Evolutionary conservation across 495 filamentous ascomycete genomes (phyloP).

Genomic region (Apiosordaria backusii): DNA sequence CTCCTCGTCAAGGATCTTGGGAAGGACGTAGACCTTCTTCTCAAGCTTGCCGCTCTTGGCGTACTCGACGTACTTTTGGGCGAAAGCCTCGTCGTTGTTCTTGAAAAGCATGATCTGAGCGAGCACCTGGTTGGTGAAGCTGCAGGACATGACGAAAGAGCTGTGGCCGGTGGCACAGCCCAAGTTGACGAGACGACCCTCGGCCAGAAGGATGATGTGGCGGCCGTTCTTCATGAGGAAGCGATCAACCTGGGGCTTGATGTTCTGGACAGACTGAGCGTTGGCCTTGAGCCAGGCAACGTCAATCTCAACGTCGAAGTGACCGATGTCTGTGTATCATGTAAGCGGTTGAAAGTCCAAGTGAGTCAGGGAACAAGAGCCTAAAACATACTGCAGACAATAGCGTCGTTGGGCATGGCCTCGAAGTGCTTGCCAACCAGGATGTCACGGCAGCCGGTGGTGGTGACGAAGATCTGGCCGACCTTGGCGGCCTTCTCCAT

Average conservation of each 20-base stretch:
- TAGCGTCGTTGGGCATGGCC: conserved; percentile 96
- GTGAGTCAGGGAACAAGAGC: not conserved
- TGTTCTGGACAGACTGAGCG: conserved; percentile 84
- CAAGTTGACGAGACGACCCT: conserved; percentile 98
- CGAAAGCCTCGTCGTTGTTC: conserved; percentile 79
- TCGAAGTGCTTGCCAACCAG: conserved; percentile 90
- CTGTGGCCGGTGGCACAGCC: conserved; percentile 99
- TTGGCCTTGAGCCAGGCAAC: conserved; percentile 99
- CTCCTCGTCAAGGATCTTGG: conserved; percentile 98
- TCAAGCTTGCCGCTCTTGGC: conserved; percentile 82
- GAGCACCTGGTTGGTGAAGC: conserved; percentile 99
- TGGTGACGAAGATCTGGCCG: conserved; percentile 99
- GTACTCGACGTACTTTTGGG: conserved; percentile 93
- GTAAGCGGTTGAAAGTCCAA: not conserved
- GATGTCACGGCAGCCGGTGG: conserved; percentile 98
- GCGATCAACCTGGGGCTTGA: conserved; percentile 99
- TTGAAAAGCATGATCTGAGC: conserved; percentile 99
- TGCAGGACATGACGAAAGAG: conserved; percentile 99
- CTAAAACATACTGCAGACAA: conserved; percentile 88
- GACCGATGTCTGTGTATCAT: conserved; percentile 77
- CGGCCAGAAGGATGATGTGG: conserved; percentile 96
- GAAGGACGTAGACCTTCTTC: conserved; percentile 91
- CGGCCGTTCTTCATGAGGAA: conserved; percentile 90
- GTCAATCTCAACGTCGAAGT: conserved; percentile 99
- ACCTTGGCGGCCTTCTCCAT: conserved; percentile 90